Conservation (phyloP, 768 basidiomycete genomes). For the Xerocomellus amylosporus region DNA sequence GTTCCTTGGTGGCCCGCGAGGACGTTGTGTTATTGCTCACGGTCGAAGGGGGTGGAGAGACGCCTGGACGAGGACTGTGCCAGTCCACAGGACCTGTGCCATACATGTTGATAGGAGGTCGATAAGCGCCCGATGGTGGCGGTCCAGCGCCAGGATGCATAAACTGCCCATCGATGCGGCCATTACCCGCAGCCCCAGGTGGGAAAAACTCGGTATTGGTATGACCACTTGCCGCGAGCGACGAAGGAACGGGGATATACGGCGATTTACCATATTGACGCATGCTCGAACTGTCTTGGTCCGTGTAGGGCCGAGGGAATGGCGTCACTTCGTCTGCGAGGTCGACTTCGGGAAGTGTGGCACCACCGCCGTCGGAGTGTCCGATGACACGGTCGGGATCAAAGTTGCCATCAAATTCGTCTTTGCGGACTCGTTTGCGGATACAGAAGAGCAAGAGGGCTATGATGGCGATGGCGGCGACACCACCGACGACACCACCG, state of each 20-base stretch:
- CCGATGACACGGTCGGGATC: constrained; percentile 44
- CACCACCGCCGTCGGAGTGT: constrained; percentile 21
- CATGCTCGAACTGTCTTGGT: constrained; percentile 18
- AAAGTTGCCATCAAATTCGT: constrained; percentile 51
- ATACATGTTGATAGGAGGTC: constrained; percentile 8
- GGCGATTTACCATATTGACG: constrained; percentile 21
- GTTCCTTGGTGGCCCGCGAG: constrained; percentile 19
- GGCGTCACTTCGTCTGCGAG: constrained; percentile 31
- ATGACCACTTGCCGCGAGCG: background rate
- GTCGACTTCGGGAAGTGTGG: constrained; percentile 28
- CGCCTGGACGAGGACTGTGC: constrained; percentile 12
- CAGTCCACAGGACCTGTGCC: constrained; percentile 19
- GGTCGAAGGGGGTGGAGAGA: constrained; percentile 26
- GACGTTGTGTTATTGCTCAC: constrained; percentile 14
- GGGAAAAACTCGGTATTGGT: constrained; percentile 11
- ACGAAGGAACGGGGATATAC: constrained; percentile 3
- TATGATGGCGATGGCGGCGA: constrained; percentile 29
- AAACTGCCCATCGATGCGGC: constrained; percentile 1
- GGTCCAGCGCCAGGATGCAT: background rate
- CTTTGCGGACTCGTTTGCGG: constrained; percentile 21
- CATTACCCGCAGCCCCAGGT: background rate
- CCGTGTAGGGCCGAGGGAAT: constrained; percentile 10
- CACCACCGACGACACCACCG: constrained; percentile 53
- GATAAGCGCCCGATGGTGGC: constrained; percentile 1
- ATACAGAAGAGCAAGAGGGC: constrained; percentile 31